Evolutionary conservation across 129 eudicot species (phyloP), one percentile per base, ranked within the genome.

Genomic region (Sambucus nigra): DNA sequence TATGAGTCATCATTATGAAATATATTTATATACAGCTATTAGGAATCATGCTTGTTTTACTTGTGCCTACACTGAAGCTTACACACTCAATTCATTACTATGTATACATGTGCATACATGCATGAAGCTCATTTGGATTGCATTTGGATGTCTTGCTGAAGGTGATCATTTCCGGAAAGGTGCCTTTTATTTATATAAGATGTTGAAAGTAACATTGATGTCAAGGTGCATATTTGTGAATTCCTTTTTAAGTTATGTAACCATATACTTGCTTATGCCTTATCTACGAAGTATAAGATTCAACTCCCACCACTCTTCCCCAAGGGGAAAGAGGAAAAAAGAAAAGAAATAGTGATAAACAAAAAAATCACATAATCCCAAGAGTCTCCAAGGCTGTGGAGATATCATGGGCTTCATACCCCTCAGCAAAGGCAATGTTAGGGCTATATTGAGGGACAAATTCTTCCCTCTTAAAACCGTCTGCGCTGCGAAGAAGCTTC

Each of bases 401-500:
- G 47, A 84, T 71, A 55, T 84, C 78, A 50, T 65, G 65, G 47
- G 61, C 68, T 73, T 80, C 80, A 71, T n/a, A 73, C 35, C 88
- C 94, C 51, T 74, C 63, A n/a, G 80, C 59, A 28, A 68, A 20
- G 64, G 63, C 52, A 38, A 70, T 62, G 64, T 38, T 73, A 23
- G 72, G 55, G 82, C 68, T 76, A 53, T 84, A 81, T 50, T 54
- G 45, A 15, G 77, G 73, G 57, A 73, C 69, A 63, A 73, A 32
- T 22, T 76, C 94, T 46, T 76, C 81, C 53, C 64, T 79, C 53
- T 72, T 79, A 60, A 69, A 75, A 66, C 80, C 67, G 38, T 84
- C 82, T 46, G 65, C 75, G 16, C 73, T 45, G 17, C 80, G 77
- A 33, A 69, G 73, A 51, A 70, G 67, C 73, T 49, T 71, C 70